Evolutionary conservation across 306 rosid genomes (phyloP), one percentile per base, ranked within the genome.

Genomic region (Prunus salicina): DNA sequence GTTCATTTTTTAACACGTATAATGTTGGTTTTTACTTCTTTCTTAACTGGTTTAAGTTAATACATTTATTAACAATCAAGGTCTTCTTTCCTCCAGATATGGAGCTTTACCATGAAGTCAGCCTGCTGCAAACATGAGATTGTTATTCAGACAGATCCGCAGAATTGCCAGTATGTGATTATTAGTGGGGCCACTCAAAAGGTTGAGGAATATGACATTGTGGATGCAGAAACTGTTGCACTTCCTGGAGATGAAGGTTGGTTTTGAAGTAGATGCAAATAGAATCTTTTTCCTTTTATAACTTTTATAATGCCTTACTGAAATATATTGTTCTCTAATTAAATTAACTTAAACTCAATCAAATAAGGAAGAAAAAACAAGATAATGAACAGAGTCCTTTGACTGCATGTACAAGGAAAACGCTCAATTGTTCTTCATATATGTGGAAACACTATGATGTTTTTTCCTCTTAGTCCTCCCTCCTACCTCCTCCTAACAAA

Each of bases 71-170:
- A 19, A 67, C 30, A 50, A 47, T 24, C 16, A 28, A 56, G 8
- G 32, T 73, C 43, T 69, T 75, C 64, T 51, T 74, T 74, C 77
- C 70, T 80, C 74, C 90, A 93, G 98, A 93, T 93, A 91, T 93
- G 98, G 98, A 91, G 85, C 86, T 93, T 93, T 87, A 25, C 91
- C 64, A 91, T 93, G 98, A 93, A 93, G 82, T 75, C 98, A 46
- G 92, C 97, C 4, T 93, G 98, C 80, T 93, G 98, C 82, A 87
- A 66, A 78, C 97, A 93, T 49, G 97, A 93, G 92, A 91, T 93
- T 58, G 86, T 86, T 46, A 88, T 91, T 79, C 98, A 93, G 73
- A 93, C 98, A 50, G 98, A 93, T 87, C 98, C 98, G 2, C 91
- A 91, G 88, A 91, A 91, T 76, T 88, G 93, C 12, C 89, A 80